phyloP scores from a whole-genome alignment of 306 rosid genomes.

The Glycine soja region DNA sequence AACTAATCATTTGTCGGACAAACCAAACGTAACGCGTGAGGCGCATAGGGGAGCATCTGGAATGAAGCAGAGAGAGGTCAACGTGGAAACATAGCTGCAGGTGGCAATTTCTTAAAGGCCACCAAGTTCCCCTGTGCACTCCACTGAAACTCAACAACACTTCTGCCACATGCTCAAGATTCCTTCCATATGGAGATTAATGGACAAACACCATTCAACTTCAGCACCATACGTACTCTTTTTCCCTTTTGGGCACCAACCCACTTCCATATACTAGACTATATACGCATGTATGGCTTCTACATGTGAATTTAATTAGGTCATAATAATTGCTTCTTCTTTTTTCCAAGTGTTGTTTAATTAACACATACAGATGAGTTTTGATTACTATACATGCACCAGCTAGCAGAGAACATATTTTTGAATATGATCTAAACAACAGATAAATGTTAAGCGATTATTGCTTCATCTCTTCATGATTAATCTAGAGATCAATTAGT shows the following conservation, averaged over 20 bases:
- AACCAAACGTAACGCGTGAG: neutral
- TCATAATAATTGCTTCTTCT: too few relatives aligned
- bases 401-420: too few relatives aligned
- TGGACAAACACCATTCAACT: neutral
- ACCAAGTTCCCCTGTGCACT: constrained; percentile 7
- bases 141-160: constrained; percentile 35
- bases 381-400: too few relatives aligned
- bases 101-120: constrained; percentile 39
- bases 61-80: neutral
- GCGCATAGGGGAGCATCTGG: neutral
- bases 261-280: neutral
- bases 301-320: too few relatives aligned
- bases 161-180: constrained; percentile 43
- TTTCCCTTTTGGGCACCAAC: neutral
- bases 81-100: constrained; percentile 38
- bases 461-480: too few relatives aligned
- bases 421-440: too few relatives aligned
- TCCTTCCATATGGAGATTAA: neutral
- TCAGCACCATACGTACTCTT: constrained; percentile 4
- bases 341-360: too few relatives aligned
- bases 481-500: too few relatives aligned
- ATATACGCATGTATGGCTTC: too few relatives aligned
- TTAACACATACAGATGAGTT: too few relatives aligned
- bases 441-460: too few relatives aligned
- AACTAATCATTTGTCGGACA: neutral